Evolutionary conservation across 495 filamentous ascomycete species (phyloP).

Genomic region (Pseudomonodictys pantanalensis): DNA sequence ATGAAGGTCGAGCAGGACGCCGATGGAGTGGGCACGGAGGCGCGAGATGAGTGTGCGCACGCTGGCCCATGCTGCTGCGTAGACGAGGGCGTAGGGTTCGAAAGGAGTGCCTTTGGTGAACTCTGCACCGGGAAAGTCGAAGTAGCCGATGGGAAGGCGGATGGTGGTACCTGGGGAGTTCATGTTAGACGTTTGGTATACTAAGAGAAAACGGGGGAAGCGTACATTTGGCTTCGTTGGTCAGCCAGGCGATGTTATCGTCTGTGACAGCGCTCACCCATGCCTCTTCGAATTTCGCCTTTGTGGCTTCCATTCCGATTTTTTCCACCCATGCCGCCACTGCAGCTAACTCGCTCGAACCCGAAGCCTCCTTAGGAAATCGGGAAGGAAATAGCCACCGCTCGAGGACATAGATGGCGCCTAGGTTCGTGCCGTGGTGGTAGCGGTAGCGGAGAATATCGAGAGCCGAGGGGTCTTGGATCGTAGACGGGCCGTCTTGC

Average conservation of each 20-base stretch:
- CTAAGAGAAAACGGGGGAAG: neutral
- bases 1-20: slow-evolving; percentile 55
- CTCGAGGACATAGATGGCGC: slow-evolving; percentile 56
- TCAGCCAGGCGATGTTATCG: slow-evolving; percentile 49
- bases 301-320: slow-evolving; percentile 47
- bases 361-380: slow-evolving; percentile 41
- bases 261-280: slow-evolving; percentile 49
- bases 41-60: slow-evolving; percentile 44
- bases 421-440: slow-evolving; percentile 57
- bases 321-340: slow-evolving; percentile 43
- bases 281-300: slow-evolving; percentile 49
- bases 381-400: slow-evolving; percentile 49
- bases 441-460: slow-evolving; percentile 55
- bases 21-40: slow-evolving; percentile 47
- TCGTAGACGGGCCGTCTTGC: slow-evolving; percentile 30
- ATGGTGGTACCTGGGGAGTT: slow-evolving; percentile 46
- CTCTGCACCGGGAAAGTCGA: slow-evolving; percentile 46
- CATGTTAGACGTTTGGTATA: neutral
- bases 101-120: slow-evolving; percentile 53
- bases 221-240: slow-evolving; percentile 44
- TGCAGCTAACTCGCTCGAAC: slow-evolving; percentile 49
- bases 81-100: slow-evolving; percentile 44
- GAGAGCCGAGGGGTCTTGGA: slow-evolving; percentile 40
- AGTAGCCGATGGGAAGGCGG: slow-evolving; percentile 57
- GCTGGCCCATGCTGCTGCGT: slow-evolving; percentile 50